These are phyloP conservation scores for Capsicum rhomboideum DNA, from an alignment of 257 asterid genomes.

Conservation along the genomic window DNA sequence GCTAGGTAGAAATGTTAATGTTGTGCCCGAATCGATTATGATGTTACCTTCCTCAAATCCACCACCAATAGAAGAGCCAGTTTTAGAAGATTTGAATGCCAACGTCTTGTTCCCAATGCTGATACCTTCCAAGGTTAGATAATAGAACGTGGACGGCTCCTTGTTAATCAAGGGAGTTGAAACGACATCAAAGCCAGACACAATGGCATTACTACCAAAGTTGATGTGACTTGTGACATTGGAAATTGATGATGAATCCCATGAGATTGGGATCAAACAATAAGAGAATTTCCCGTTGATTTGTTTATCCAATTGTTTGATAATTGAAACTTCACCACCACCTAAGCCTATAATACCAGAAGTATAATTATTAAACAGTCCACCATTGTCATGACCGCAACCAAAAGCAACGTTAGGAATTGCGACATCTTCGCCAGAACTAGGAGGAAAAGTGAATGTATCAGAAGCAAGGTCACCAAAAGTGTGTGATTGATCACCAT, in stretches of 20 bases:
- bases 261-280: neutral
- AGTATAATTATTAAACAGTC: neutral
- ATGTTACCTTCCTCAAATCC: conserved; percentile 2
- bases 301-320: neutral
- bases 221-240: neutral
- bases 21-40: conserved; percentile 17
- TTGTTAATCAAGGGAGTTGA: conserved; percentile 4
- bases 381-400: conserved; percentile 11
- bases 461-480: conserved; percentile 1
- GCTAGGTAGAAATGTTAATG: neutral
- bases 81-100: neutral
- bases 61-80: neutral
- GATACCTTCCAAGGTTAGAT: conserved; percentile 4
- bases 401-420: conserved; percentile 2
- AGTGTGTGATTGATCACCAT: conserved; percentile 10
- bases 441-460: neutral
- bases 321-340: neutral
- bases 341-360: conserved; percentile 17
- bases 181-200: neutral
- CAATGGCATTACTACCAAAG: conserved; percentile 9
- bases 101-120: neutral
- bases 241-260: neutral
- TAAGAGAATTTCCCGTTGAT: conserved; percentile 15
- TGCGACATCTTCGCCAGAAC: neutral
- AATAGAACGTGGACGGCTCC: neutral